Percentiles rank a stretch among this genome's conserved stretches.
Conservation (phyloP, 2,329 filamentous ascomycete genomes). For the Colletotrichum sp. region DNA sequence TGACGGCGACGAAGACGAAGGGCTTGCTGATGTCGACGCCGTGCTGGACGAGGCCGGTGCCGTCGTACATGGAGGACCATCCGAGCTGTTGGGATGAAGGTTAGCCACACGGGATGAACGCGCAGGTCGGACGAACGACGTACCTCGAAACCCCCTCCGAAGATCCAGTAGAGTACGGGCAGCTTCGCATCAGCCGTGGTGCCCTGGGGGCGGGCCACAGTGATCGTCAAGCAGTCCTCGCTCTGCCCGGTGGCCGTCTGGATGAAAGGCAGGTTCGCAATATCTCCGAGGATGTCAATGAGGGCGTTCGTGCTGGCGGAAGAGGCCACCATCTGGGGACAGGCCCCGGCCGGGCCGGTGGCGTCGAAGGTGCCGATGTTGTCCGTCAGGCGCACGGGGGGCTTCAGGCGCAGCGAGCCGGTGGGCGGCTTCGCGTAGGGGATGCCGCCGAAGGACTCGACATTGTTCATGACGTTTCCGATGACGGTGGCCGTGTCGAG, state of each 20-base stretch:
- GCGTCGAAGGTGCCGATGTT: conserved; percentile 58
- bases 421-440: conserved; percentile 68
- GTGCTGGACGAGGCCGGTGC: conserved; percentile 33
- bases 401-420: conserved; percentile 62
- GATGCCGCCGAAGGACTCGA: conserved; percentile 67
- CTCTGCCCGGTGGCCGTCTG: conserved; percentile 44
- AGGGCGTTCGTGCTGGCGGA: conserved; percentile 27
- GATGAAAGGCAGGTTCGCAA: conserved; percentile 49
- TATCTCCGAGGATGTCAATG: conserved; percentile 38
- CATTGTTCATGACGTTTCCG: conserved; percentile 26
- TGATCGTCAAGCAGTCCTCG: conserved; percentile 58
- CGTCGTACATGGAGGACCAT: conserved; percentile 41
- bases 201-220: conserved; percentile 50
- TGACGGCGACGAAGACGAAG: conserved; percentile 67
- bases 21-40: conserved; percentile 52
- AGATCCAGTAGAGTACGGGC: conserved; percentile 64
- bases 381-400: conserved; percentile 56
- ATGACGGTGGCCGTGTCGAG: conserved; percentile 25
- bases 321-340: conserved; percentile 59
- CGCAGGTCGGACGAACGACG: background rate
- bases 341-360: conserved; percentile 52
- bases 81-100: conserved; percentile 23
- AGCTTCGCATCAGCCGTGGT: conserved; percentile 46
- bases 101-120: background rate
- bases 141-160: conserved; percentile 53